Conservation (phyloP, 345 rosid species). For the Populus nigra region DNA sequence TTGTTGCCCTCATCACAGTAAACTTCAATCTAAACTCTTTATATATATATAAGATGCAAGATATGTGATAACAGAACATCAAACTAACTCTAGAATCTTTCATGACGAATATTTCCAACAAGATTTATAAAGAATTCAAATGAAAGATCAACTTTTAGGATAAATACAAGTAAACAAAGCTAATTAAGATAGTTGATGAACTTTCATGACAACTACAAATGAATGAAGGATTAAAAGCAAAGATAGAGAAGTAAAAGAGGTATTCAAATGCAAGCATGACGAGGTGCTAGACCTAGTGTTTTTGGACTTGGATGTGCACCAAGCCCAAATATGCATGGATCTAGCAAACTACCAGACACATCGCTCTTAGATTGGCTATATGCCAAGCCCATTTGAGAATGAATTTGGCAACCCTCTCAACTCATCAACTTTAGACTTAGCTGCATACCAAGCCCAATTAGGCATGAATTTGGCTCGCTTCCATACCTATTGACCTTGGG, state of each 20-base stretch:
- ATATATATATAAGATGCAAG: neutral
- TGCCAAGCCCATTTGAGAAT: no score
- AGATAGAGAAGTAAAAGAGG: neutral
- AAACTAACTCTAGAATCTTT: neutral
- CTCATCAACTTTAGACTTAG: no score
- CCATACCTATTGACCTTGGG: no score
- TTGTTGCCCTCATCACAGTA: neutral
- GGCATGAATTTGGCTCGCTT: no score
- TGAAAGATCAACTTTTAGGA: neutral
- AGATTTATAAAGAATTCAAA: neutral
- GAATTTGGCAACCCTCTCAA: no score
- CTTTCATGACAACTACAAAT: neutral
- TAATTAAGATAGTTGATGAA: neutral
- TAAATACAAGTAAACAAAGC: neutral
- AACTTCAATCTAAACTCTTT: neutral
- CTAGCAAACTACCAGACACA: neutral
- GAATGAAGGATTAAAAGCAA: neutral
- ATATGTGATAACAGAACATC: neutral
- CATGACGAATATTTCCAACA: neutral
- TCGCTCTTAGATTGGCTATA: neutral
- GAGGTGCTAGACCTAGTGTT: no score
- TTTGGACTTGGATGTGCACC: no score
- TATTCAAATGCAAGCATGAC: slow-evolving; percentile 2
- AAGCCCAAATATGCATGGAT: no score
- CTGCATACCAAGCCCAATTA: no score